A percentile compares a stretch with the other conserved stretches of the same genome.
These are phyloP conservation scores for Lactarius sanguifluus DNA, from an alignment of 768 basidiomycete genomes.

Conservation along the genomic window DNA sequence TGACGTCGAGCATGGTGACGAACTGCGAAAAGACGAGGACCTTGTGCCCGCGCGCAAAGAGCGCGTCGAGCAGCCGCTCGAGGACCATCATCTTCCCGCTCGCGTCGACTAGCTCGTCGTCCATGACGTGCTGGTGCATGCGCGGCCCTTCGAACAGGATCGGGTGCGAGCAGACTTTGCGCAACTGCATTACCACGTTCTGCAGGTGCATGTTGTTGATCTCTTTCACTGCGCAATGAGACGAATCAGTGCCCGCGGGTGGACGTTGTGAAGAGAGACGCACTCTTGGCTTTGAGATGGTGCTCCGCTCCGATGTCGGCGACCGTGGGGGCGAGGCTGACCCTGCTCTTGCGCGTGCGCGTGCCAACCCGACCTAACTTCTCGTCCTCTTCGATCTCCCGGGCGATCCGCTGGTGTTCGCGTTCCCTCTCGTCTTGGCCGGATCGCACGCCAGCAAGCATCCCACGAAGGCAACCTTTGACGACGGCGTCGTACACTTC, in stretches of 20 bases:
- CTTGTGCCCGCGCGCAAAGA: constrained; percentile 81
- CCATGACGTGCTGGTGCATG: constrained; percentile 62
- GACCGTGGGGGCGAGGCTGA: constrained; percentile 29
- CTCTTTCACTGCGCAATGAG: constrained; percentile 61
- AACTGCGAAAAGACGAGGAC: constrained; percentile 92
- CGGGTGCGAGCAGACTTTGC: constrained; percentile 94
- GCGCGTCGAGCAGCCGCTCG: constrained; percentile 78
- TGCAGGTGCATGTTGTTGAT: constrained; percentile 93
- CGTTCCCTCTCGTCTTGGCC: constrained; percentile 34
- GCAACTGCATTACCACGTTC: constrained; percentile 92
- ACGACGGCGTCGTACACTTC: constrained; percentile 82
- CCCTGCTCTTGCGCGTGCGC: constrained; percentile 14
- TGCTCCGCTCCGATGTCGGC: constrained; percentile 57
- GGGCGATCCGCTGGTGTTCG: constrained; percentile 35
- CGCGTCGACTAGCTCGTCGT: constrained; percentile 77
- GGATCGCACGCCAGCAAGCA: constrained; percentile 41
- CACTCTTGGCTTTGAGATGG: constrained; percentile 44
- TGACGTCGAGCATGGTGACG: constrained; percentile 93
- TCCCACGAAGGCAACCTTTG: constrained; percentile 63
- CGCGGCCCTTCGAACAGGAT: constrained; percentile 83
- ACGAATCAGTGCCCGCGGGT: constrained; percentile 1
- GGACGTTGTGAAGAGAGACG: constrained; percentile 2
- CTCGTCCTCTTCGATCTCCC: constrained; percentile 49
- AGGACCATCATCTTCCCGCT: constrained; percentile 98
- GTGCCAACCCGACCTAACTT: constrained; percentile 44